Percentiles rank a stretch among this genome's conserved stretches.
Conservation (phyloP, 2,329 filamentous ascomycete species). For the Didymella sp. region DNA sequence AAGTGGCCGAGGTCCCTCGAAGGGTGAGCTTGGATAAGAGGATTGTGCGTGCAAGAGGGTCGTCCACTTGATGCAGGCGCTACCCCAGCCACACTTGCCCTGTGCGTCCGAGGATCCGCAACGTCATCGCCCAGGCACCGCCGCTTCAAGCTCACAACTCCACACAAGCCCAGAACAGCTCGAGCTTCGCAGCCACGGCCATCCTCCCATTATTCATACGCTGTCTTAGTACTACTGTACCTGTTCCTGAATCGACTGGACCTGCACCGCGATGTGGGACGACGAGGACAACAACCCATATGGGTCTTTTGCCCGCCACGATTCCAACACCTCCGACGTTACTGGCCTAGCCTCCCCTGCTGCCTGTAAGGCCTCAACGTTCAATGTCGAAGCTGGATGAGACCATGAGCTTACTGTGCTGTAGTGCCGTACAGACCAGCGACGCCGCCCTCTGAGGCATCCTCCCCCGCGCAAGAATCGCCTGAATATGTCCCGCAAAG, state of each 20-base stretch:
- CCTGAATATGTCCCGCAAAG: constrained; percentile 63
- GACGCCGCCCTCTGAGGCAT: constrained; percentile 73
- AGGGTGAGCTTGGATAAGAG: no score
- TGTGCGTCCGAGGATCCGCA: constrained; percentile 8
- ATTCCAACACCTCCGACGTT: constrained; percentile 74
- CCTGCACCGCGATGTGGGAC: constrained; percentile 79
- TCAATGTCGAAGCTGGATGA: neutral
- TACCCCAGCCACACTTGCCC: constrained; percentile 5
- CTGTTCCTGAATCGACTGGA: neutral
- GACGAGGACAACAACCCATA: constrained; percentile 99
- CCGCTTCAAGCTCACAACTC: constrained; percentile 18
- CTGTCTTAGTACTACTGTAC: neutral
- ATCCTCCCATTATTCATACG: neutral
- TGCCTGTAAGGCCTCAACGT: constrained; percentile 42
- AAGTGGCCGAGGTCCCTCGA: no score
- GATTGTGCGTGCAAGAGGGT: neutral
- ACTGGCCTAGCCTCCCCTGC: constrained; percentile 51
- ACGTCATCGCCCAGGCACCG: constrained; percentile 15
- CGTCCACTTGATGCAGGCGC: neutral
- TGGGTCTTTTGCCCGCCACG: constrained; percentile 87
- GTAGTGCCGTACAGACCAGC: constrained; percentile 59
- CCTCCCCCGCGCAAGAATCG: constrained; percentile 71
- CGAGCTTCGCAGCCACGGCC: constrained; percentile 3
- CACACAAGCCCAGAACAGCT: constrained; percentile 13
- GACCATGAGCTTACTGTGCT: constrained; percentile 6